Conservation (phyloP, 208 protist genomes). For the Leishmania braziliensis region DNA sequence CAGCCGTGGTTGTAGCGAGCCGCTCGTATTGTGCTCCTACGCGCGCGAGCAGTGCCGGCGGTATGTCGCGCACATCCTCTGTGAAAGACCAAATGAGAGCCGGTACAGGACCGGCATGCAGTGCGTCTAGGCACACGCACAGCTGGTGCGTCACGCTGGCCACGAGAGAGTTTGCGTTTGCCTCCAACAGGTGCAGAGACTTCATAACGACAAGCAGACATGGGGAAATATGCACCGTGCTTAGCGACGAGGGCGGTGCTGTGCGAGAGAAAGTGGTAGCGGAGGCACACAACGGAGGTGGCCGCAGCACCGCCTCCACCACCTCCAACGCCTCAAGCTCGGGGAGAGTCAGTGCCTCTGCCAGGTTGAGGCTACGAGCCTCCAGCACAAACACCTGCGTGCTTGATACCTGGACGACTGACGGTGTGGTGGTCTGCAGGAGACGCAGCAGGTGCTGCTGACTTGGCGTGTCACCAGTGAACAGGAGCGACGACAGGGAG, state of each 20-base stretch:
- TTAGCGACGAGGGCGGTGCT: neutral
- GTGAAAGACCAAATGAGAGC: conserved; percentile 29
- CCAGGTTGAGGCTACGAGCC: conserved; percentile 42
- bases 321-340: conserved; percentile 50
- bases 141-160: conserved; percentile 49
- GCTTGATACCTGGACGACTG: conserved; percentile 10
- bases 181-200: conserved; percentile 50
- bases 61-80: conserved; percentile 11
- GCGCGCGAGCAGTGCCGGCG: conserved; percentile 10
- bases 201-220: conserved; percentile 48
- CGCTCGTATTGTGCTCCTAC: conserved; percentile 34
- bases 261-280: neutral
- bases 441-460: conserved; percentile 21
- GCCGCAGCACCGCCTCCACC: conserved; percentile 34
- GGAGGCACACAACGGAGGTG: conserved; percentile 18
- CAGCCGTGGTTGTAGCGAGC: conserved; percentile 26
- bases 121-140: conserved; percentile 45
- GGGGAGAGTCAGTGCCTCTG: conserved; percentile 47
- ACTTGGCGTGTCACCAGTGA: conserved; percentile 17
- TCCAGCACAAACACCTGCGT: conserved; percentile 31
- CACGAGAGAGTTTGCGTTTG: conserved; percentile 33
- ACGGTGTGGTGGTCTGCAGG: conserved; percentile 15
- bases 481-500: conserved; percentile 12
- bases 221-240: conserved; percentile 4
- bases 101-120: conserved; percentile 15